Conservation (phyloP, 169 alveolate species). For the Plasmodium chabaudi region DNA sequence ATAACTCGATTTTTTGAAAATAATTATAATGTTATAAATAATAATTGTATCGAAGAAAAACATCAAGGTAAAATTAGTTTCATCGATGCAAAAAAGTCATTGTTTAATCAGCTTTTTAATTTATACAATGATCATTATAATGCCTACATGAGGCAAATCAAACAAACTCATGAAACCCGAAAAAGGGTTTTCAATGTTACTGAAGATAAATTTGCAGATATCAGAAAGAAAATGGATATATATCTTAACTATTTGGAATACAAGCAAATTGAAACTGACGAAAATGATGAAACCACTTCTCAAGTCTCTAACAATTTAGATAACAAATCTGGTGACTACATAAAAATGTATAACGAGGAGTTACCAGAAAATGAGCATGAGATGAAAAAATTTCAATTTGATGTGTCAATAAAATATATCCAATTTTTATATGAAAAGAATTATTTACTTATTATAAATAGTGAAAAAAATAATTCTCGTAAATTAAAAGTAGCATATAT, state of each 20-base stretch:
- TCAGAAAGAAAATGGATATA: conserved; percentile 6
- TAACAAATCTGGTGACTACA: not conserved
- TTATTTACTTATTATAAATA: conserved; percentile 35
- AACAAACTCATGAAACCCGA: not conserved
- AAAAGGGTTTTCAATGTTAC: conserved; percentile 7
- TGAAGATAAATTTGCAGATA: conserved; percentile 10
- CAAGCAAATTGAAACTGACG: not conserved
- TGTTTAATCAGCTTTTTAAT: conserved; percentile 15
- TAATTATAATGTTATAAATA: not conserved
- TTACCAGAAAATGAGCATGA: not conserved
- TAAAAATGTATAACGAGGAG: not conserved
- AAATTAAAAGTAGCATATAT: conserved; percentile 64
- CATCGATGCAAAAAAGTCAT: conserved; percentile 23
- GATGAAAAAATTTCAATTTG: conserved; percentile 16
- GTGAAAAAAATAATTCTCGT: conserved; percentile 57
- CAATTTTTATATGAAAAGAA: conserved; percentile 29
- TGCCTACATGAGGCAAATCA: not conserved
- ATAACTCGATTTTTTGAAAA: conserved; percentile 62
- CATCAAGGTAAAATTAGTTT: conserved; percentile 7
- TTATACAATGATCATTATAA: conserved; percentile 10
- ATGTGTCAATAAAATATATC: conserved; percentile 16
- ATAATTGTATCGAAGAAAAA: conserved; percentile 5
- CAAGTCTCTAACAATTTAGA: too few relatives aligned
- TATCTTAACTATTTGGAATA: conserved; percentile 47
- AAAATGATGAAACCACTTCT: not conserved